Evolutionary conservation across 169 alveolate species (phyloP).

Genomic region (Plasmodium inui): DNA sequence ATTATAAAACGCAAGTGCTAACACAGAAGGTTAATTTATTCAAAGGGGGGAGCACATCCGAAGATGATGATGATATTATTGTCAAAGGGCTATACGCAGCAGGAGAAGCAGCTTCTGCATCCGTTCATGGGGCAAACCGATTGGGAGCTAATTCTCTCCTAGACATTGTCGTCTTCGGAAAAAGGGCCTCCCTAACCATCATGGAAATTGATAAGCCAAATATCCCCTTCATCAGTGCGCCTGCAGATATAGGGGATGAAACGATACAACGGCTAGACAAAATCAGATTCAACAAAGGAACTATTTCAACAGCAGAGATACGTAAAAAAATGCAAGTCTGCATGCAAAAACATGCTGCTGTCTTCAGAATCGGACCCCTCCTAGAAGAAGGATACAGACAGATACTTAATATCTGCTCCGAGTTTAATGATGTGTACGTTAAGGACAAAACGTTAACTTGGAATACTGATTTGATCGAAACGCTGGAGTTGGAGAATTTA

Average conservation of each 20-base stretch:
- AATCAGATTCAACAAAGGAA: conserved; percentile 73
- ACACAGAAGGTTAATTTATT: conserved; percentile 66
- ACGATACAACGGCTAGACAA: conserved; percentile 43
- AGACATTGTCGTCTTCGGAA: conserved; percentile 97
- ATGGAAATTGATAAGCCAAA: conserved; percentile 90
- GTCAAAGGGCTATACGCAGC: conserved; percentile 96
- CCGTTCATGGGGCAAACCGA: conserved; percentile 99
- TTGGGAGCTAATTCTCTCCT: conserved; percentile 98
- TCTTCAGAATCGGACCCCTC: conserved; percentile 92
- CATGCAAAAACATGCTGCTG: conserved; percentile 98
- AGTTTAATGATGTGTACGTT: conserved; percentile 90
- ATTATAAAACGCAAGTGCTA: conserved; percentile 95
- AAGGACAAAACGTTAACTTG: conserved; percentile 92
- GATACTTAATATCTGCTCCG: conserved; percentile 84
- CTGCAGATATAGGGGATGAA: conserved; percentile 67
- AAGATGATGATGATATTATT: conserved; percentile 81
- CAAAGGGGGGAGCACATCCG: conserved; percentile 56
- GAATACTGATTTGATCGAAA: conserved; percentile 97
- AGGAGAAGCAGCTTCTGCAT: conserved; percentile 99
- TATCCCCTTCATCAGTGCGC: conserved; percentile 50
- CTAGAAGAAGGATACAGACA: conserved; percentile 91
- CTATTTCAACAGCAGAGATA: conserved; percentile 76
- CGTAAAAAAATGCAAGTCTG: conserved; percentile 85
- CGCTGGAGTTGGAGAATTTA: conserved; percentile 96
- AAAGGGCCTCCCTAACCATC: conserved; percentile 95